Conservation (phyloP, 257 asterid species). For the Ehretia macrophylla region DNA sequence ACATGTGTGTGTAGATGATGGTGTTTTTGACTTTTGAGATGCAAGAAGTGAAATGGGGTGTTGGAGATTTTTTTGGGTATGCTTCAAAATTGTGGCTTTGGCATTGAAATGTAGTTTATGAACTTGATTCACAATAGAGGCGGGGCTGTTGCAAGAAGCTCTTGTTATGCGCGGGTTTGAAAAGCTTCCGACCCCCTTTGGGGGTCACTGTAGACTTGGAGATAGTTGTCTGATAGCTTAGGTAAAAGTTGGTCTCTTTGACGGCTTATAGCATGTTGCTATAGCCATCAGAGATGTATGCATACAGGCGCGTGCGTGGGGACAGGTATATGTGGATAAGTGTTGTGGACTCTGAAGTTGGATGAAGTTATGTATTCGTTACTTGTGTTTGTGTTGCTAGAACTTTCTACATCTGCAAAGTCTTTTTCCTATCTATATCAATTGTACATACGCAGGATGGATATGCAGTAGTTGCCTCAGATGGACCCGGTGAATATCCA, state of each 20-base stretch:
- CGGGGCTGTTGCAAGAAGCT: too few relatives aligned
- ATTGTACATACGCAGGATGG: constrained; percentile 57
- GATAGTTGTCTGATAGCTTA: too few relatives aligned
- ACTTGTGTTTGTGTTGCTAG: background rate
- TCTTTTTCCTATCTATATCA: background rate
- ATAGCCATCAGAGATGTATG: too few relatives aligned
- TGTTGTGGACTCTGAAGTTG: too few relatives aligned
- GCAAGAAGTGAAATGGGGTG: background rate
- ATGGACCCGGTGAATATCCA: constrained; percentile 89
- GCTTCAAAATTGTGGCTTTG: background rate
- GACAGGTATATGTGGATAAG: too few relatives aligned
- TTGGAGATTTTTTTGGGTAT: constrained; percentile 1
- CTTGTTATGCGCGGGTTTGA: too few relatives aligned
- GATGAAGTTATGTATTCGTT: background rate
- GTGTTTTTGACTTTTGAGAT: background rate
- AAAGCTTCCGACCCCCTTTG: too few relatives aligned
- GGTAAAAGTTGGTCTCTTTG: too few relatives aligned
- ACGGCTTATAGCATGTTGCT: too few relatives aligned
- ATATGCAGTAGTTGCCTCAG: constrained; percentile 86
- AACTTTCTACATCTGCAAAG: background rate
- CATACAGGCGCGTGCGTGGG: too few relatives aligned
- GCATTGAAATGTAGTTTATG: background rate
- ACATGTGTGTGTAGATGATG: background rate
- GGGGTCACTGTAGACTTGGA: too few relatives aligned
- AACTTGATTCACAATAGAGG: too few relatives aligned